Evolutionary conservation across 2,329 filamentous ascomycete species (phyloP), one percentile per base, ranked within the genome.

Genomic region (Pezicula rhizophila): DNA sequence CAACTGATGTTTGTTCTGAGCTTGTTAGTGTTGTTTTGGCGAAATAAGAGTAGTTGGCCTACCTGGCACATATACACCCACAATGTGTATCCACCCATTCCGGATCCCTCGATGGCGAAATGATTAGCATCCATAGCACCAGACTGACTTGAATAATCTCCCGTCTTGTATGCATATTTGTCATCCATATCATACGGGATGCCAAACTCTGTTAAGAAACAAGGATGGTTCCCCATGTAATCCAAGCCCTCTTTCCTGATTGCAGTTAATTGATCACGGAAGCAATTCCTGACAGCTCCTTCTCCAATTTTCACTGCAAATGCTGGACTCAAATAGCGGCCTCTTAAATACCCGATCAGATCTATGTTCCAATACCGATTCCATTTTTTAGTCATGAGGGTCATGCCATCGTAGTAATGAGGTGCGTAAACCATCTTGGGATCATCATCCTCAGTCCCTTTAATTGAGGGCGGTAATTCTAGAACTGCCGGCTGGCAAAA

Each of bases 161-260:
- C 93, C 5, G 89, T 96, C 68, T 89, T 88, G 70, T 99, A 99
- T 1, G 93, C 93, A 62, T 93, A 77, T 68, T 96, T 91, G 57
- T 96, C 84, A 62, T 99, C 92, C 95, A 99, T 97, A 64, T 99
- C 93, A 64, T 96, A 99, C 0, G 93, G 93, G 50, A 99, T 96
- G 7, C 93, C 93, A 61, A 97, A 97, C 64, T 99, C 93, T 1
- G 89, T 95, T 66, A 96, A 82, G 4, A 99, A 70, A 58, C 90
- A 89, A 0, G 93, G 93, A 59, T 95, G 91, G 18, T 87, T 82
- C 17, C 93, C 93, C 74, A 90, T 89, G 51, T 89, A 83, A 48
- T 95, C 85, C n/a, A 86, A 70, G 0, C 92, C 95, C 68, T 99
- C 93, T 56, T 95, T 78, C 44, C 84, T 79, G 46, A 99, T 86